phyloP scores from a whole-genome alignment of 2,329 filamentous ascomycete species.

The Neofusicoccum ribis region DNA sequence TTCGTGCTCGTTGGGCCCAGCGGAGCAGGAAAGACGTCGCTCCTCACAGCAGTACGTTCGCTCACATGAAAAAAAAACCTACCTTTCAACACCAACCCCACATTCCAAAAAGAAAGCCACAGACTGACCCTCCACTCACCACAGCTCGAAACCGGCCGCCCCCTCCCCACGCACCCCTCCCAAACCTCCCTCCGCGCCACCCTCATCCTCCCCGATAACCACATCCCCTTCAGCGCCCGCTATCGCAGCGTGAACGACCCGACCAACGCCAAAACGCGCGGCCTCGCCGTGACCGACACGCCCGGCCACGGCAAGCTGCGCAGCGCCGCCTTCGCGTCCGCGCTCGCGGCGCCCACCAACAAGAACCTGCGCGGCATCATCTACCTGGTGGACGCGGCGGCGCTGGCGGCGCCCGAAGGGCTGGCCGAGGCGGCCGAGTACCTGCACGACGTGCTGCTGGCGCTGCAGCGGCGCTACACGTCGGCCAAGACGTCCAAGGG shows the following conservation, averaged over 20 bases:
- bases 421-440: conserved; percentile 77
- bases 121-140: not conserved
- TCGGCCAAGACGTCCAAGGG: conserved; percentile 57
- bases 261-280: conserved; percentile 55
- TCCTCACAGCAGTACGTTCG: conserved; percentile 68
- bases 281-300: conserved; percentile 80
- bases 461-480: conserved; percentile 72
- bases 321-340: conserved; percentile 59
- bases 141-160: conserved; percentile 58
- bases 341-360: conserved; percentile 44
- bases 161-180: conserved; percentile 60
- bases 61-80: not conserved
- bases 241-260: conserved; percentile 68
- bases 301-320: conserved; percentile 91
- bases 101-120: not conserved
- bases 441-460: conserved; percentile 83
- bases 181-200: conserved; percentile 60
- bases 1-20: conserved; percentile 81
- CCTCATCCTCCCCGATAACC: conserved; percentile 55
- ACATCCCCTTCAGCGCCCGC: conserved; percentile 57
- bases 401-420: conserved; percentile 35
- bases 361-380: conserved; percentile 66
- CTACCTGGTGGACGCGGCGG: conserved; percentile 83
- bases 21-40: conserved; percentile 82
- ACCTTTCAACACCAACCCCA: not conserved